Evolutionary conservation across 164 flowering plant species (phyloP), one percentile per base, ranked within the genome.

Genomic region (Chloranthus sessilifolius): DNA sequence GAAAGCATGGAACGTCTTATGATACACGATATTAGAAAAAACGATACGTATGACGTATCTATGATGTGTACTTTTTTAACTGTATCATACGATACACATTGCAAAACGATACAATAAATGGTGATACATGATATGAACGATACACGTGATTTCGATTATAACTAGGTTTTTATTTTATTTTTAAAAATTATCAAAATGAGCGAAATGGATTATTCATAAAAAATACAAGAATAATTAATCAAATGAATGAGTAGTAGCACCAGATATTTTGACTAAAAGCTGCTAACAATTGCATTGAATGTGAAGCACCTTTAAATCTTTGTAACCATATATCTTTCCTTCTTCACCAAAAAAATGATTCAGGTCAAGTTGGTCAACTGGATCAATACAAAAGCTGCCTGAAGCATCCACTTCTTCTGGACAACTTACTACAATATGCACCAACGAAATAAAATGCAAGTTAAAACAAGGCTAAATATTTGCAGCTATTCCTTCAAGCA

Each of bases 301-400:
- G 8, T 2, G 35, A 43, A 17, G 52, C 65, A 91, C 98, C 96
- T 85, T 80, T 65, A 91, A 67, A 21, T 71, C 86, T 54, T 77
- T 68, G 64, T 85, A 85, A 33, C 96, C 98, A 76, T 75, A 88
- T 29, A 91, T 83, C 56, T 76, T 81, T 31, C 96, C 98, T 66
- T 85, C 95, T 11, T 81, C 82, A 26, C 71, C 98, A 43, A 88
- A 85, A 56, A 91, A 88, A 28, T 56, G 67, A 52, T 73, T 78
- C 72, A 88, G 60, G 68, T 91, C 95, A 62, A 88, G 58, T 20
- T 85, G 60, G 68, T 91, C 95, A 62, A 88, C 60, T 20, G 92
- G 83, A 36, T 72, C 74, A 28, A 91, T 42, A 43, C 55, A 49
- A 57, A 51, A 72, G 42, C 78, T 59, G 25, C 67, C 67, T 41